Conservation (phyloP, 208 protist genomes). For the Leishmania braziliensis region DNA sequence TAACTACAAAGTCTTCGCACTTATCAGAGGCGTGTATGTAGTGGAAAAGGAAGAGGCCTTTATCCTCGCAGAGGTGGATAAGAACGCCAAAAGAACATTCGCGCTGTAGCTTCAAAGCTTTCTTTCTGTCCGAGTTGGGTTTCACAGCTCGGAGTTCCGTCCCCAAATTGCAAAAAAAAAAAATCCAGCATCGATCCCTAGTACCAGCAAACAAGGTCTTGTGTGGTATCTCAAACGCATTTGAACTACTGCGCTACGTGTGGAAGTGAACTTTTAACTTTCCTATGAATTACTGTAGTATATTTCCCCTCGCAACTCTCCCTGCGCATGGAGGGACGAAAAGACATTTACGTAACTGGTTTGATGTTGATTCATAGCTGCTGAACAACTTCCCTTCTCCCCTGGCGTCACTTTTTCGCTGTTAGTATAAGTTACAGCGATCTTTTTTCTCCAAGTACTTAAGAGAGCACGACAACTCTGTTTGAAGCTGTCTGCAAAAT, state of each 20-base stretch:
- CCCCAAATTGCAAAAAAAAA: conserved; percentile 15
- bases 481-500: conserved; percentile 10
- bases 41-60: conserved; percentile 3
- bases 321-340: neutral
- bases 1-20: neutral
- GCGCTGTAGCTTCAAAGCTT: conserved; percentile 29
- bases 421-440: neutral
- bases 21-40: neutral
- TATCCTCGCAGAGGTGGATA: neutral
- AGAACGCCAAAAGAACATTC: neutral
- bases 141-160: conserved; percentile 26
- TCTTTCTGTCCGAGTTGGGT: neutral
- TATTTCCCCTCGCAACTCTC: neutral
- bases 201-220: neutral
- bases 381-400: neutral
- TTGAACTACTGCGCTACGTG: neutral
- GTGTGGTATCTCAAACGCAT: neutral
- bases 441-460: conserved; percentile 2
- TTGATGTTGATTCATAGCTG: neutral
- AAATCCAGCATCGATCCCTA: conserved; percentile 1
- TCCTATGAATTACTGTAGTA: neutral
- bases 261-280: neutral
- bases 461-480: neutral
- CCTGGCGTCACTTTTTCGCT: neutral
- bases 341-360: neutral